Base-by-base conservation (phyloP, 1,284 basidiomycete genomes). In the Ustilago nuda region DNA sequence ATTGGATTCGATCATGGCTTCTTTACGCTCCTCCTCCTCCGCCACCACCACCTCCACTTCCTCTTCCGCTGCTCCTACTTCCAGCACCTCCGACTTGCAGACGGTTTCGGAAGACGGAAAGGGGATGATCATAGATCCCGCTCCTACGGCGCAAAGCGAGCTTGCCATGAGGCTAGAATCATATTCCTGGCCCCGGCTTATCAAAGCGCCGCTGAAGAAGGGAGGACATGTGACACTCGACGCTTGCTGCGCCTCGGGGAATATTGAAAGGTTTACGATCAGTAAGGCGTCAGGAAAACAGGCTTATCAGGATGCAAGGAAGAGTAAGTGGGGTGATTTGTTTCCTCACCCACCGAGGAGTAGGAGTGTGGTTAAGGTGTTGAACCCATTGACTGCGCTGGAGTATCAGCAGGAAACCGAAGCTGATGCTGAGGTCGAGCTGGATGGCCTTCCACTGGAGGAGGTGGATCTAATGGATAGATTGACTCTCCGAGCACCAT, bases 181-280 rank as follows among this genome's bases (percentile, higher is more conserved):
- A 2, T 79, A 72, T 54, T 35, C 61, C 3, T 98, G 96, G 96
- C 94, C 96, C 37, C 90, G 97, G 57, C 89, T 99, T 37, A 90
- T 98, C 50, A 92, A 93, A 78, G 91, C 94, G 23, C 95, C 96
- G 15, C 84, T 98, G 80, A 98, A 98, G 87, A 91, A 91, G 70
- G 93, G 92, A 73, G 96, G 96, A 0, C 96, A 99, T 86, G 90
- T 98, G 68, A 92, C 96, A 61, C 88, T 99, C 70, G 96, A 99
- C 85, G 91, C 92, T 8, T 99, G 97, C 86, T 92, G 91, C 19
- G 83, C 90, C 0, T 89, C 92, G 87, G 95, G 93, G 36, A 91
- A 93, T 86, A 92, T 98, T 64, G 92, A 95, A 89, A 92, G 96
- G 4, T 88, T 96, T 85, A 97, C 92, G 2, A 91, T 97, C 50